Conservation (phyloP, 805 yeast genomes). For the Candida anglica region DNA sequence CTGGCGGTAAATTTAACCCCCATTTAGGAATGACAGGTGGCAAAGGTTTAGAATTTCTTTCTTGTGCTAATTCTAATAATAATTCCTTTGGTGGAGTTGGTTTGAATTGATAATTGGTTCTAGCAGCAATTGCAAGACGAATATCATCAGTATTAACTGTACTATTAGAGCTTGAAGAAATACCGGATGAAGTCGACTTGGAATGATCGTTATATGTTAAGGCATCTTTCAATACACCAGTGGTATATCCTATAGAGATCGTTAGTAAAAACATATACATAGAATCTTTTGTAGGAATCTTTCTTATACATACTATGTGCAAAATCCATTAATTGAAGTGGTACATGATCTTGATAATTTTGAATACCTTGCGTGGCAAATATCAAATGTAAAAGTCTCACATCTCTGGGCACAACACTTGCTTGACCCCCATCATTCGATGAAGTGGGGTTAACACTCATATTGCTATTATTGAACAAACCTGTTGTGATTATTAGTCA, state of each 20-base stretch:
- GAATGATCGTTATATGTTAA: slow-evolving; percentile 84
- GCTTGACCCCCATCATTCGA: slow-evolving; percentile 2
- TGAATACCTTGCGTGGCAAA: slow-evolving; percentile 92
- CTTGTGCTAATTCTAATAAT: slow-evolving; percentile 84
- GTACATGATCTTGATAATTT: slow-evolving; percentile 92
- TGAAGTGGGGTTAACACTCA: not conserved
- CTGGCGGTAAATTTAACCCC: slow-evolving; percentile 96
- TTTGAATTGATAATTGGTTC: slow-evolving; percentile 94
- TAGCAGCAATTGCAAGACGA: slow-evolving; percentile 86
- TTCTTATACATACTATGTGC: slow-evolving; percentile 55
- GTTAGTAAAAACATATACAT: not conserved
- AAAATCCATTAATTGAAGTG: slow-evolving; percentile 94
- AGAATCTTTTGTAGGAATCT: not conserved
- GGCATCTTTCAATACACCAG: slow-evolving; percentile 85
- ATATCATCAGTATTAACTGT: slow-evolving; percentile 84
- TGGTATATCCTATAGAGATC: slow-evolving; percentile 56
- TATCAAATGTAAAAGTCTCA: slow-evolving; percentile 80
- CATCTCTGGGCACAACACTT: slow-evolving; percentile 74
- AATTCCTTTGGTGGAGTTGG: slow-evolving; percentile 93
- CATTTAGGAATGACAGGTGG: slow-evolving; percentile 90
- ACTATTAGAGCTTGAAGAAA: slow-evolving; percentile 36
- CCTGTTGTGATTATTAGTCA: slow-evolving; percentile 3
- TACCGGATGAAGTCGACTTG: slow-evolving; percentile 22
- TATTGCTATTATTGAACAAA: not conserved
- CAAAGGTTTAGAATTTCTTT: slow-evolving; percentile 80